Evolutionary conservation across 2,329 filamentous ascomycete genomes (phyloP).

Genomic region (Xylariomycetidae sp.): DNA sequence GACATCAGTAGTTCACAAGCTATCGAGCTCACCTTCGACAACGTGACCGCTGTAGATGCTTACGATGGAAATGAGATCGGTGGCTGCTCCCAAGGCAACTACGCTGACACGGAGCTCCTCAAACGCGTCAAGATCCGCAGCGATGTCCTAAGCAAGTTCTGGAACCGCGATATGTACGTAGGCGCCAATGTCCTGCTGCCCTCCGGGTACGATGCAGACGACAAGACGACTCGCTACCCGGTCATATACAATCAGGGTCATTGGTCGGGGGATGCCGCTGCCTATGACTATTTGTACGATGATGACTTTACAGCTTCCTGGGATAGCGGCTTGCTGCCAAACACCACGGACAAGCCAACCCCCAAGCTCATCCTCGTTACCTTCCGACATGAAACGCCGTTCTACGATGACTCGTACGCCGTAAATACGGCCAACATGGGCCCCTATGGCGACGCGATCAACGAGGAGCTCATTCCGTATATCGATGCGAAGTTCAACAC

Average conservation of each 20-base stretch:
- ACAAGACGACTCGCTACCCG: slow-evolving; percentile 15
- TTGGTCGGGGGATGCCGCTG: slow-evolving; percentile 10
- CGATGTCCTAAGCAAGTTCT: slow-evolving; percentile 13
- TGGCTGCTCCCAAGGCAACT: slow-evolving; percentile 16
- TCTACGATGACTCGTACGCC: slow-evolving; percentile 19
- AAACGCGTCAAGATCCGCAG: slow-evolving; percentile 19
- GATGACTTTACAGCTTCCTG: slow-evolving; percentile 10
- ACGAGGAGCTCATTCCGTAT: slow-evolving; percentile 18
- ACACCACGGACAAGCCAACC: slow-evolving; percentile 7
- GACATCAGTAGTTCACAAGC: slow-evolving; percentile 9
- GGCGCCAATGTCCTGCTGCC: slow-evolving; percentile 17
- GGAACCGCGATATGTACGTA: slow-evolving; percentile 20
- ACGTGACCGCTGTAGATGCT: slow-evolving; percentile 6
- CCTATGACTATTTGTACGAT: slow-evolving; percentile 10
- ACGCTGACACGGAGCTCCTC: slow-evolving; percentile 12
- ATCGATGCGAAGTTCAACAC: slow-evolving; percentile 15
- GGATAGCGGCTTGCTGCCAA: slow-evolving; percentile 13
- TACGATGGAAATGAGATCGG: slow-evolving; percentile 13
- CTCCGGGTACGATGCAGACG: slow-evolving; percentile 11
- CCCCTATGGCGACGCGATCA: slow-evolving; percentile 17
- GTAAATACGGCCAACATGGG: slow-evolving; percentile 18
- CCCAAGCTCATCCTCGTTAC: slow-evolving; percentile 16
- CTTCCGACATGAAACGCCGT: slow-evolving; percentile 17
- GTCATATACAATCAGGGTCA: slow-evolving; percentile 17
- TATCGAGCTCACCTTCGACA: slow-evolving; percentile 15